Percentiles rank a stretch among this genome's conserved stretches.
Conservation (phyloP, 2,329 filamentous ascomycete species). For the Alternaria novae-zelandiae region DNA sequence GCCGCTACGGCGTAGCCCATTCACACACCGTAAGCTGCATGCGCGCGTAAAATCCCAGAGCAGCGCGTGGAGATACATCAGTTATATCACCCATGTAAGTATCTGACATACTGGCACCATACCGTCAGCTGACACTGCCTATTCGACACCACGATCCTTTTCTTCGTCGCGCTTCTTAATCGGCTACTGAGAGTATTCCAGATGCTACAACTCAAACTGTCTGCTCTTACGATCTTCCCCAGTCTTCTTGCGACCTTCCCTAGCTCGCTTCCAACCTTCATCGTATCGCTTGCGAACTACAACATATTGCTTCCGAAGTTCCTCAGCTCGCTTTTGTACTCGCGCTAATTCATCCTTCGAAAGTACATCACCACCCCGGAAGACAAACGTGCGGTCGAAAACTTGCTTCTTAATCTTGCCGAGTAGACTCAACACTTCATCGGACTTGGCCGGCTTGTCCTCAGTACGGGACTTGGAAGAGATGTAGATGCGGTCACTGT, state of each 20-base stretch:
- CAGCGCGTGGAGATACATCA: background rate
- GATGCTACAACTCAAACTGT: background rate
- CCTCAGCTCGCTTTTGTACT: background rate
- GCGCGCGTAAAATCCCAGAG: background rate
- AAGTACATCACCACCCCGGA: background rate
- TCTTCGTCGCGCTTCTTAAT: background rate
- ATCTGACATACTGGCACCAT: background rate
- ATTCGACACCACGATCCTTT: background rate
- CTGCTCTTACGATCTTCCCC: background rate
- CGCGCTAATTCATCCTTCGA: background rate
- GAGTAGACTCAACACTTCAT: background rate
- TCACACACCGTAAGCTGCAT: background rate
- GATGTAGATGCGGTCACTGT: background rate
- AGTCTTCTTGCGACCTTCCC: background rate
- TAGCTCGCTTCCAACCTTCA: background rate
- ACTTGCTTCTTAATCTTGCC: accelerated
- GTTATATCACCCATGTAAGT: background rate
- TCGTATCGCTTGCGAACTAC: background rate
- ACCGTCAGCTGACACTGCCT: no score
- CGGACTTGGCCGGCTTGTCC: background rate
- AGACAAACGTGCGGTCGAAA: background rate
- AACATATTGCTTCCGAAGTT: background rate
- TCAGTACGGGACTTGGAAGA: background rate
- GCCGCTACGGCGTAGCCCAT: background rate
- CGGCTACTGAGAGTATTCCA: background rate